phyloP scores from a whole-genome alignment of 768 basidiomycete genomes.

The Sarcomyxa edulis region DNA sequence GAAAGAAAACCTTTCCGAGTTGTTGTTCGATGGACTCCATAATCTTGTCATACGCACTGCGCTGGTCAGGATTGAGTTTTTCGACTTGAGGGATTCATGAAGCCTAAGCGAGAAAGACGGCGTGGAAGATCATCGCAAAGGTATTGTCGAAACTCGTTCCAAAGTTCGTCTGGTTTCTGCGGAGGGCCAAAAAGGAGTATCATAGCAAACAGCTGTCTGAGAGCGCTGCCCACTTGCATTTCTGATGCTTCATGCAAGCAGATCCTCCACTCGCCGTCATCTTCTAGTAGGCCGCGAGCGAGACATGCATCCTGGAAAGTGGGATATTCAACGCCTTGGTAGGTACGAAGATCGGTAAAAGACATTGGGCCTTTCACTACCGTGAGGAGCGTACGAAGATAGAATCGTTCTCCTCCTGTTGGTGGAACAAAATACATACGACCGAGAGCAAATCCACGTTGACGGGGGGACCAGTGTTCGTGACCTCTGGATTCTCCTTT shows the following conservation, averaged over 20 bases:
- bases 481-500: constrained; percentile 4
- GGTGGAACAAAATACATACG: constrained; percentile 29
- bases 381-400: constrained; percentile 32
- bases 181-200: constrained; percentile 31
- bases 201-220: constrained; percentile 33
- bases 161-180: constrained; percentile 26
- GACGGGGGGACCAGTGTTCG: constrained; percentile 21
- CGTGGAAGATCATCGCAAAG: constrained; percentile 36
- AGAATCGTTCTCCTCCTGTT: constrained; percentile 27
- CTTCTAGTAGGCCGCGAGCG: constrained; percentile 36
- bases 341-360: constrained; percentile 19
- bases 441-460: constrained; percentile 29
- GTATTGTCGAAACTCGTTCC: constrained; percentile 23
- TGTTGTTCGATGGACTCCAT: constrained; percentile 16
- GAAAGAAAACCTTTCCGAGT: constrained; percentile 25
- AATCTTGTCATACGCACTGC: constrained; percentile 22
- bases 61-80: constrained; percentile 28
- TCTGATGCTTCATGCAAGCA: constrained; percentile 35
- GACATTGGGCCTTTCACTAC: constrained; percentile 27
- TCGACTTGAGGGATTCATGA: constrained; percentile 17
- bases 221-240: constrained; percentile 30
- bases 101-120: constrained; percentile 9
- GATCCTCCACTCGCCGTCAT: constrained; percentile 39
- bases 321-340: constrained; percentile 11
- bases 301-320: constrained; percentile 37